Conservation (phyloP, 345 rosid genomes). For the Linum trigynum region DNA sequence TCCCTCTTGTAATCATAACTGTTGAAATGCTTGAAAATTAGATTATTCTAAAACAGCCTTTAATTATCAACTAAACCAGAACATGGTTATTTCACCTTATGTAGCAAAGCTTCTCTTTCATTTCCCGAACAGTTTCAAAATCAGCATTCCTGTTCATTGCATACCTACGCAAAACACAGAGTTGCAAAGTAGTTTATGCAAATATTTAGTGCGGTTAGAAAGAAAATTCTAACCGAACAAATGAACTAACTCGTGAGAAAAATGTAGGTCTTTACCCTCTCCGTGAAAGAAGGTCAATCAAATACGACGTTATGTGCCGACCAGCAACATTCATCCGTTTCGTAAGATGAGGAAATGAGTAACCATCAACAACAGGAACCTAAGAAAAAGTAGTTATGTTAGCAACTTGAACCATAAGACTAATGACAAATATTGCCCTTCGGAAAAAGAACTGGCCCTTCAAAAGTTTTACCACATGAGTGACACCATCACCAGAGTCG, state of each 20-base stretch:
- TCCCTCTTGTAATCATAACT: conserved; percentile 98
- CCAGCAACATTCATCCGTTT: conserved; percentile 99
- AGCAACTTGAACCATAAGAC: background rate
- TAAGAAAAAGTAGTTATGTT: conserved; percentile 17
- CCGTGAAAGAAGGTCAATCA: conserved; percentile 86
- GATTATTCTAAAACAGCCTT: background rate
- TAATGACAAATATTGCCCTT: background rate
- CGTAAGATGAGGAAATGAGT: conserved; percentile 95
- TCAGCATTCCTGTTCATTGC: conserved; percentile 85
- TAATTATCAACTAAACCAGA: background rate
- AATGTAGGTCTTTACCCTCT: conserved; percentile 60
- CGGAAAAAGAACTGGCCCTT: background rate
- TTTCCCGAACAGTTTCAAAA: conserved; percentile 93
- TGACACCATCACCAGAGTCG: conserved; percentile 98
- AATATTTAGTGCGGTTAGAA: conserved; percentile 2
- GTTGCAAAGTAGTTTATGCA: conserved; percentile 5
- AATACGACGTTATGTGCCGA: conserved; percentile 92
- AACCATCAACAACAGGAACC: conserved; percentile 99
- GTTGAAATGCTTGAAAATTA: conserved; percentile 16
- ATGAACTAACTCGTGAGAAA: conserved; percentile 10
- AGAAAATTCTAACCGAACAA: background rate
- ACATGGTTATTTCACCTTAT: conserved; percentile 41
- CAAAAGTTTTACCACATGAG: conserved; percentile 75
- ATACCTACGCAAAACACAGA: conserved; percentile 43
- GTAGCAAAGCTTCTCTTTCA: conserved; percentile 95